Evolutionary conservation across 2,329 filamentous ascomycete species (phyloP).

Genomic region (Pseudocercospora crystallina): DNA sequence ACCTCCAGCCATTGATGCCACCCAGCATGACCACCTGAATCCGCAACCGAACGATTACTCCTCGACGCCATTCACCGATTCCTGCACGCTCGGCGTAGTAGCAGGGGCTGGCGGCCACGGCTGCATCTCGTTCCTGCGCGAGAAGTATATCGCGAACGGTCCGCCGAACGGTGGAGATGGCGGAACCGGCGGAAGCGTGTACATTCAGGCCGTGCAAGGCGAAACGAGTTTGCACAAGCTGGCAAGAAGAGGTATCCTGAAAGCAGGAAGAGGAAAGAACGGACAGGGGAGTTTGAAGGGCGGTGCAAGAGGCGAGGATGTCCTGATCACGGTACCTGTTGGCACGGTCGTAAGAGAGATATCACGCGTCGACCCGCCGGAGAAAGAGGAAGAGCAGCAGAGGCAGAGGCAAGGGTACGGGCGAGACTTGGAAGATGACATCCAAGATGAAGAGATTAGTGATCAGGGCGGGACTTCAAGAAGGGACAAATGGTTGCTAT

Average conservation of each 20-base stretch:
- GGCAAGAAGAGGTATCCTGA: slow-evolving; percentile 70
- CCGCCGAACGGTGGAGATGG: slow-evolving; percentile 95
- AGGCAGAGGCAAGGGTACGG: slow-evolving; percentile 34
- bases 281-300: slow-evolving; percentile 72
- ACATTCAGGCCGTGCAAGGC: slow-evolving; percentile 87
- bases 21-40: slow-evolving; percentile 19
- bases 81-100: slow-evolving; percentile 72
- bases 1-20: background rate
- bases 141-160: slow-evolving; percentile 84
- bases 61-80: slow-evolving; percentile 80
- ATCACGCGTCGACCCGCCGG: slow-evolving; percentile 71
- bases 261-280: slow-evolving; percentile 73
- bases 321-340: slow-evolving; percentile 86
- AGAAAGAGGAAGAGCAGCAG: slow-evolving; percentile 58
- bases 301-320: slow-evolving; percentile 80
- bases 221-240: slow-evolving; percentile 94
- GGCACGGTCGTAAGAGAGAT: slow-evolving; percentile 88
- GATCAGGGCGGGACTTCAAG: slow-evolving; percentile 11
- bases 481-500: slow-evolving; percentile 79
- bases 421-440: slow-evolving; percentile 38
- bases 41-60: slow-evolving; percentile 83
- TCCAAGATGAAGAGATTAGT: slow-evolving; percentile 14
- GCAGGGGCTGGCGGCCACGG: slow-evolving; percentile 84
- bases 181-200: slow-evolving; percentile 85
- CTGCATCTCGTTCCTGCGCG: slow-evolving; percentile 89